Evolutionary conservation across 1,284 basidiomycete genomes (phyloP), one percentile per base, ranked within the genome.

Genomic region (Schizophyllum commune): DNA sequence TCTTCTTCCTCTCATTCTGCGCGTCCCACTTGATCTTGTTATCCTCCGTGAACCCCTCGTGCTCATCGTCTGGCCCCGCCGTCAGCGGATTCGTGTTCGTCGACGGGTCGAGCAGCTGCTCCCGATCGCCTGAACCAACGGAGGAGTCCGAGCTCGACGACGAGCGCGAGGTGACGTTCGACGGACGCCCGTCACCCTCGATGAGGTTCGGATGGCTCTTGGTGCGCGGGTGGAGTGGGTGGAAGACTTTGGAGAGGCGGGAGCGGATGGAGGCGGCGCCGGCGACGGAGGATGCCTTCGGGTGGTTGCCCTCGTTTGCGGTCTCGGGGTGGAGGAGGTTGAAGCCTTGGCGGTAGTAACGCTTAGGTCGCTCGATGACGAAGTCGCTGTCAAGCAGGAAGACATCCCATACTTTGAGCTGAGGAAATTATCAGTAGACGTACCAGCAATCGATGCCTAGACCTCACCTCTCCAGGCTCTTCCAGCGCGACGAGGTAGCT

Each of bases 301-400:
- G 64, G 57, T 78, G 75, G 13, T 69, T 67, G 4, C 72, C 63
- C 11, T 67, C 70, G 32, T 59, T 59, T 13, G 68, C 61, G 21
- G 67, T 64, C 7, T 70, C 68, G 57, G 73, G 65, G 62, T 77
- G 81, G 11, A 92, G 75, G 32, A 89, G 77, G 64, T 84, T 83
- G 39, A 93, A 74, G 19, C 89, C 88, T 69, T 91, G 89, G 7
- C 91, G 85, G 67, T 91, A 91, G 66, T 89, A 89, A 11, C 90
- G 79, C 66, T 79, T 84, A 3, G 90, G 90, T 13, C 86, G 81
- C 66, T 96, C 88, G 58, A 98, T 94, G 60, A 82, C 80, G 72
- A 99, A 99, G 69, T 96, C 91, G 1, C 84, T 78, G 71, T 99
- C 97, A 63, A 99, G 79, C 51, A 98, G 78, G 75, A 99, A 98